phyloP scores from a whole-genome alignment of 169 alveolate species.

The Amoebophrya sp. region DNA sequence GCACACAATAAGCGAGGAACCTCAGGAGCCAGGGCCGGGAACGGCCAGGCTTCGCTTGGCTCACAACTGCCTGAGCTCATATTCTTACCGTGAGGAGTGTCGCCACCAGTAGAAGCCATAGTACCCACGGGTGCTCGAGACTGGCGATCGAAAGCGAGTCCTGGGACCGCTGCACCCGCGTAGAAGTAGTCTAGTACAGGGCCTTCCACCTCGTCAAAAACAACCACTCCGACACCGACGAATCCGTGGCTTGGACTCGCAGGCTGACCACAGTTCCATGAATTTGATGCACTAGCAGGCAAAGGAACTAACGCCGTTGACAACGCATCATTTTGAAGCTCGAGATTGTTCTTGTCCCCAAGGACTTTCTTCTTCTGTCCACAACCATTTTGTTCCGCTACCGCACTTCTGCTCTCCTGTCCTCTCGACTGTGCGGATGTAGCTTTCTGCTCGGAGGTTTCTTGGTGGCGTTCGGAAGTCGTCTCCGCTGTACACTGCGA shows the following conservation, averaged over 20 bases:
- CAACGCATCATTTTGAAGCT: no score
- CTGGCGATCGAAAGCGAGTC: neutral
- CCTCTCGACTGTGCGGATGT: no score
- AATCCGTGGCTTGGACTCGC: neutral
- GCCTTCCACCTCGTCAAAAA: constrained; percentile 1
- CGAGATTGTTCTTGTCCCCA: no score
- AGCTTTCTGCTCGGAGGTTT: no score
- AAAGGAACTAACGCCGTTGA: no score
- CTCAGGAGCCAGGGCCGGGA: neutral
- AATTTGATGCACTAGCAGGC: neutral
- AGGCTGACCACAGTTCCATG: neutral
- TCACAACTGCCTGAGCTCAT: no score
- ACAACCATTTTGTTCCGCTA: no score
- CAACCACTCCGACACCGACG: neutral
- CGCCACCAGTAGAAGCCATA: no score
- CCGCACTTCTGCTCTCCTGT: no score
- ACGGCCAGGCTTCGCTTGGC: neutral
- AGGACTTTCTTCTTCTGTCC: no score
- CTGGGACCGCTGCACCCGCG: neutral
- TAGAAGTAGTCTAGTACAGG: neutral
- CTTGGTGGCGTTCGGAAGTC: neutral
- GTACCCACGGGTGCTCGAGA: no score
- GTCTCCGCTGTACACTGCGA: neutral
- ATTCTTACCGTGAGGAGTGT: no score
- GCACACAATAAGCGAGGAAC: neutral